These are phyloP conservation scores for Trichosanthes cucumerina DNA, from an alignment of 306 rosid genomes.

Conservation along the genomic window DNA sequence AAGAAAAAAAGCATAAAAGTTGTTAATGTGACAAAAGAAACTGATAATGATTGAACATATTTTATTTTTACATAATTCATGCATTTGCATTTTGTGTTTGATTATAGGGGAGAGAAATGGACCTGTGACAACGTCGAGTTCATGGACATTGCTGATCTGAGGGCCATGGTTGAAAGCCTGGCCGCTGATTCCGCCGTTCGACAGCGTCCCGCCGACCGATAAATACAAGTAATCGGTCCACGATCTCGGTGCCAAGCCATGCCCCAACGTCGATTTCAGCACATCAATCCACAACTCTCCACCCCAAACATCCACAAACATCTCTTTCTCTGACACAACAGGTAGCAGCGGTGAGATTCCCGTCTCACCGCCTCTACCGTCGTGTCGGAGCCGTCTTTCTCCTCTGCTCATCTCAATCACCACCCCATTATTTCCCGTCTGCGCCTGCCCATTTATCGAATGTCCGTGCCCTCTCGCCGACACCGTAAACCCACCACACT, in stretches of 20 bases:
- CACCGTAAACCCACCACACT: constrained; percentile 27
- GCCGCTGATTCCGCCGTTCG: constrained; percentile 92
- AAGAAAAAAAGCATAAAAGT: not conserved
- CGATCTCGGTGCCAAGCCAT: constrained; percentile 79
- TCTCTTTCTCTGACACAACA: constrained; percentile 30
- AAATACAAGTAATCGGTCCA: constrained; percentile 94
- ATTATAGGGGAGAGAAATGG: not conserved
- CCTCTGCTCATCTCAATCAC: constrained; percentile 57
- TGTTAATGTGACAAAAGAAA: not conserved
- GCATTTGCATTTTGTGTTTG: not conserved
- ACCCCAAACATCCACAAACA: constrained; percentile 86
- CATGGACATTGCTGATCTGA: constrained; percentile 60
- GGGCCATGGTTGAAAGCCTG: constrained; percentile 93
- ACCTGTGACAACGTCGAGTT: constrained; percentile 96
- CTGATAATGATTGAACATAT: not conserved
- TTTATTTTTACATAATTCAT: not conserved
- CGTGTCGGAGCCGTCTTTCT: not conserved
- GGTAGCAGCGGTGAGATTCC: not conserved
- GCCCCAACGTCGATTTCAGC: constrained; percentile 34
- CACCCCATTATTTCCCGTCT: constrained; percentile 45
- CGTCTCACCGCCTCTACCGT: not conserved
- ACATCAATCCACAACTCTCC: constrained; percentile 86
- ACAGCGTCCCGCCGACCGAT: constrained; percentile 91
- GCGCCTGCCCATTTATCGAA: constrained; percentile 86
- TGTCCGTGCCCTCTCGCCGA: constrained; percentile 97